Conservation (phyloP, 345 rosid genomes). For the Clausena lansium region DNA sequence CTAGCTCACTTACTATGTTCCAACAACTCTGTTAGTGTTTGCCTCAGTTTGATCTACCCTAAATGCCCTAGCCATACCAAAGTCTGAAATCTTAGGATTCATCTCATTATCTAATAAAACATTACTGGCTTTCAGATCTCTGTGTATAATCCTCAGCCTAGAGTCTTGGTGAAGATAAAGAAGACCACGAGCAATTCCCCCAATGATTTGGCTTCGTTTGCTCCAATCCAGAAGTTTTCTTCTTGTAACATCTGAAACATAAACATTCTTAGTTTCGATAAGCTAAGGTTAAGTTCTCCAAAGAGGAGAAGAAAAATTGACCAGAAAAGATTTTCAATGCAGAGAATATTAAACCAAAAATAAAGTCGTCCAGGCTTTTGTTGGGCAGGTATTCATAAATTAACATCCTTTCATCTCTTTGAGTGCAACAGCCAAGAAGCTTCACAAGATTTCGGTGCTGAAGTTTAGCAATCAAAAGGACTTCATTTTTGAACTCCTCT, state of each 20-base stretch:
- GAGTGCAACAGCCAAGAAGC: conserved; percentile 37
- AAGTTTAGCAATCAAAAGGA: conserved; percentile 28
- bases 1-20: not conserved
- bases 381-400: conserved; percentile 42
- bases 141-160: not conserved
- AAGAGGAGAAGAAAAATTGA: not conserved
- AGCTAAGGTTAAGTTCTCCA: not conserved
- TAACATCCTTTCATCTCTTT: conserved; percentile 27
- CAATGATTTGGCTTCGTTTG: not conserved
- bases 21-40: not conserved
- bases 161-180: not conserved
- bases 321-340: not conserved
- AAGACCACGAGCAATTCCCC: not conserved
- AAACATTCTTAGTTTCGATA: not conserved
- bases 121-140: not conserved
- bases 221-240: not conserved
- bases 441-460: conserved; percentile 42
- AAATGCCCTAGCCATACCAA: not conserved
- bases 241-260: not conserved
- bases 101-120: not conserved
- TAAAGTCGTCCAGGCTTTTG: conserved; percentile 35
- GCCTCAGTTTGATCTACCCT: not conserved
- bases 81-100: not conserved
- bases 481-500: conserved; percentile 24
- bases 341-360: conserved; percentile 27